Evolutionary conservation across 2,329 filamentous ascomycete genomes (phyloP).

Genomic region (Fusarium sterilihyphosum): DNA sequence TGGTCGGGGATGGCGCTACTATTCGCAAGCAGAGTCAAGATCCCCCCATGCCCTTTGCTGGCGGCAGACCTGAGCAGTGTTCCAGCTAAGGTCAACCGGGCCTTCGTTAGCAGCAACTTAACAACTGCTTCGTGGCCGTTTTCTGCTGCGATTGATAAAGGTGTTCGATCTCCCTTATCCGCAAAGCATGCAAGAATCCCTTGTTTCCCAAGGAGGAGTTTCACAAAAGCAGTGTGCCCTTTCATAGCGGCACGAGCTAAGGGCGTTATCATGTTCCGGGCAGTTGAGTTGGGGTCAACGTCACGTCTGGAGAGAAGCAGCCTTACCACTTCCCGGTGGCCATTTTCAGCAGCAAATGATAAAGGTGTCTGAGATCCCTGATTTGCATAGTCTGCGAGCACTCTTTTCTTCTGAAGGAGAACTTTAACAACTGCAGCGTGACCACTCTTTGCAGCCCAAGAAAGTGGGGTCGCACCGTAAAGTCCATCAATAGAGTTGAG

Average conservation of each 20-base stretch:
- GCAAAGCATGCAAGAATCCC: rapidly evolving
- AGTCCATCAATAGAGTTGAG: background rate
- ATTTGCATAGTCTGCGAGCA: no score
- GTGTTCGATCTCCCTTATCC: rapidly evolving
- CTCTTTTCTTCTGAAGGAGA: no score
- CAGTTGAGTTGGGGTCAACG: background rate
- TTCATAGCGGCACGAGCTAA: no score
- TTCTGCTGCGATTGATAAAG: rapidly evolving
- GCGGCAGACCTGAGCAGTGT: background rate
- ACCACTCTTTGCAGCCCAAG: background rate
- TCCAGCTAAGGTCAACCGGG: no score
- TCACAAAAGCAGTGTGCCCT: background rate
- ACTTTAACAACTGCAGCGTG: background rate
- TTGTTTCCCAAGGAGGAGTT: background rate
- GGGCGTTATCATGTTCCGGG: no score
- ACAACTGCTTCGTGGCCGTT: background rate
- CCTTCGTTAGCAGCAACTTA: rapidly evolving
- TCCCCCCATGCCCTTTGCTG: rapidly evolving
- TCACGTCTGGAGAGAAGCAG: background rate
- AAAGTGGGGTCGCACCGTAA: background rate
- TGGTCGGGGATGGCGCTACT: background rate
- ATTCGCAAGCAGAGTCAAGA: rapidly evolving
- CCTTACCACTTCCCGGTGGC: background rate
- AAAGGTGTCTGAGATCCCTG: no score
- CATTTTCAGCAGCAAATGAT: no score